Base-by-base conservation (phyloP, 169 alveolate genomes). In the Eimeria acervulina region DNA sequence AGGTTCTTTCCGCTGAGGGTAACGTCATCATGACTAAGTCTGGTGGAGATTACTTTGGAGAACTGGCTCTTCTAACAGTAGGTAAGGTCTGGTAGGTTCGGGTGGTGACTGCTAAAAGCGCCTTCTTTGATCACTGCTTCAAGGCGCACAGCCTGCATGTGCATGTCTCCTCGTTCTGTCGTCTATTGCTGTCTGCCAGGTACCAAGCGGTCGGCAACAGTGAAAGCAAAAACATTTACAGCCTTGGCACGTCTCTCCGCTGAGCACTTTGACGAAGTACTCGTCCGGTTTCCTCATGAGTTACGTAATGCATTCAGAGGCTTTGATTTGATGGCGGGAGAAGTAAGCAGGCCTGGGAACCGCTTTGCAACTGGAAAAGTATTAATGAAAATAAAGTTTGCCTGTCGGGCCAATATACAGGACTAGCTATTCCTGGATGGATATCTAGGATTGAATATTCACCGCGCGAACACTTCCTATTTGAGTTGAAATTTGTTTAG, bases 201-300 rank as follows among this genome's bases (percentile, higher is more conserved):
- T 17, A 88, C 94, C 68, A 63, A 40, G 68, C 81, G 94, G 0
- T 63, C 94, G 44, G 94, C 94, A 17, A 70, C 95, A 36, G 74
- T 90, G 40, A 66, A 70, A 3, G 95, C 95, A n/a, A 52, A 44
- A 47, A 66, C 85, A 55, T 90, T 68, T 70, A 90, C 95, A 0
- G 74, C 70, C 12, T n/a, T 90, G 88, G 95, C 88, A 47, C 95
- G 95, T n/a, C 72, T 90, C 76, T 90, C 63, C 4, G 95, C 95
- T 28, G 88, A 70, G 33, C 74, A 66, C 88, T 70, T 70, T 28
- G 87, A 90, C 87, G 87, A 66, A 90, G 95, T 47, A 72, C 85
- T 90, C 31, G 85, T 68, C 6, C 85, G 72, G 28, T 70, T 44
- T 44, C 87, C 87, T 13, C 85, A 90, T 23, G 95, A 90, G 55